phyloP scores from a whole-genome alignment of 768 basidiomycete genomes.

The Lyophyllum semitale region DNA sequence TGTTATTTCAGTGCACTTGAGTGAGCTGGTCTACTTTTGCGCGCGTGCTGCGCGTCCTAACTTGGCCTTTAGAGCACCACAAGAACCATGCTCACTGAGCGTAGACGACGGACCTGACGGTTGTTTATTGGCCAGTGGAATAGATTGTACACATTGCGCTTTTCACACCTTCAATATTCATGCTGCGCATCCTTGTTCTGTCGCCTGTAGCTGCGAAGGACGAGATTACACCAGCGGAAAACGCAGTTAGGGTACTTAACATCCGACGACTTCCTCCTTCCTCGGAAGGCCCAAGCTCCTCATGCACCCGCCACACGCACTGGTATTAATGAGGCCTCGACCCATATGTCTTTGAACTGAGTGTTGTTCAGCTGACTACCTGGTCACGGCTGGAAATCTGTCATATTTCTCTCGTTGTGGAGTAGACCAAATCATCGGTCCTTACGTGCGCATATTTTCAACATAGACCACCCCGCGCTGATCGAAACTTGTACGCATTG shows the following conservation, averaged over 20 bases:
- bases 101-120: conserved; percentile 10
- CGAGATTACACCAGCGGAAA: background rate
- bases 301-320: background rate
- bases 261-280: background rate
- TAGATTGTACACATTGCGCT: conserved; percentile 11
- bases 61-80: conserved; percentile 67
- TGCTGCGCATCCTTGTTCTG: background rate
- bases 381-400: background rate
- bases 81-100: conserved; percentile 84
- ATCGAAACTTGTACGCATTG: background rate
- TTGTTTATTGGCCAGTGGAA: conserved; percentile 8
- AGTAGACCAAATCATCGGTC: background rate
- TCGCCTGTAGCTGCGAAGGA: background rate
- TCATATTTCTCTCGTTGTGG: background rate
- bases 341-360: background rate
- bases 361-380: background rate
- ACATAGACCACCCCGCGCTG: background rate
- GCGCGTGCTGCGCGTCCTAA: conserved; percentile 20
- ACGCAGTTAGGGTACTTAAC: background rate
- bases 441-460: background rate
- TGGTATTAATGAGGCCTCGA: background rate
- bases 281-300: background rate
- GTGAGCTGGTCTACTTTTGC: conserved; percentile 44
- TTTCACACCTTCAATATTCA: background rate
- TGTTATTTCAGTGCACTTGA: conserved; percentile 70